Conservation (phyloP, 2,329 filamentous ascomycete genomes). For the Periconia sp. region DNA sequence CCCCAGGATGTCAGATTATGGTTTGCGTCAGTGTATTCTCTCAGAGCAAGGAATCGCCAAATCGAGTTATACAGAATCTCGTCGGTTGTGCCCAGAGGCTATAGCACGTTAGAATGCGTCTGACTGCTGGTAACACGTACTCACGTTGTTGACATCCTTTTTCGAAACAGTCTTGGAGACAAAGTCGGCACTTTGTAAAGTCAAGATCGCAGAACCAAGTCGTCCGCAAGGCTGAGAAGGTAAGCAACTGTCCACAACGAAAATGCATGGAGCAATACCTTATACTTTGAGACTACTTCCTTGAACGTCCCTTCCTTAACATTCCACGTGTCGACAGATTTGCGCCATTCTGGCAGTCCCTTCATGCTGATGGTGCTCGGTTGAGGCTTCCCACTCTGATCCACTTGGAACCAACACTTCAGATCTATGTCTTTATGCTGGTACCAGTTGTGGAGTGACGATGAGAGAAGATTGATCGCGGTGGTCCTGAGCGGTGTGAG, state of each 20-base stretch:
- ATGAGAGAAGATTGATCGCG: slow-evolving; percentile 77
- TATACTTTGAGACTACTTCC: slow-evolving; percentile 39
- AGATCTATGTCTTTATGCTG: slow-evolving; percentile 78
- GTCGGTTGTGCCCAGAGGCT: slow-evolving; percentile 66
- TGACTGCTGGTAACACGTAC: slow-evolving; percentile 6
- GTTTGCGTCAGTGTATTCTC: slow-evolving; percentile 79
- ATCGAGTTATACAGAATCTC: slow-evolving; percentile 77
- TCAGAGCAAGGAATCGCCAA: slow-evolving; percentile 88
- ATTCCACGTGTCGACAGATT: slow-evolving; percentile 71
- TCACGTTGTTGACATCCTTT: slow-evolving; percentile 51
- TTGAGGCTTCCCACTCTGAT: slow-evolving; percentile 31
- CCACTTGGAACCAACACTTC: slow-evolving; percentile 75
- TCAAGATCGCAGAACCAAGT: slow-evolving; percentile 60
- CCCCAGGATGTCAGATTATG: slow-evolving; percentile 85
- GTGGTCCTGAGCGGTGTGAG: slow-evolving; percentile 78
- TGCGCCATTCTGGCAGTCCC: slow-evolving; percentile 61
- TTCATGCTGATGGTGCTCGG: slow-evolving; percentile 68
- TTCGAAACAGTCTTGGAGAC: slow-evolving; percentile 70
- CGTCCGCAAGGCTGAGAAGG: slow-evolving; percentile 28
- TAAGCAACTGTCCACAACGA: slow-evolving; percentile 13
- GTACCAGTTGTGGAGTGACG: slow-evolving; percentile 82
- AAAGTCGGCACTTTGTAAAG: slow-evolving; percentile 73
- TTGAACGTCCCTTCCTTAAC: slow-evolving; percentile 67
- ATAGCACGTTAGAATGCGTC: slow-evolving; percentile 7
- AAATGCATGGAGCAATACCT: slow-evolving; percentile 18